Conservation (phyloP, 1,139 yeast species). For the Meyerozyma sp. region DNA sequence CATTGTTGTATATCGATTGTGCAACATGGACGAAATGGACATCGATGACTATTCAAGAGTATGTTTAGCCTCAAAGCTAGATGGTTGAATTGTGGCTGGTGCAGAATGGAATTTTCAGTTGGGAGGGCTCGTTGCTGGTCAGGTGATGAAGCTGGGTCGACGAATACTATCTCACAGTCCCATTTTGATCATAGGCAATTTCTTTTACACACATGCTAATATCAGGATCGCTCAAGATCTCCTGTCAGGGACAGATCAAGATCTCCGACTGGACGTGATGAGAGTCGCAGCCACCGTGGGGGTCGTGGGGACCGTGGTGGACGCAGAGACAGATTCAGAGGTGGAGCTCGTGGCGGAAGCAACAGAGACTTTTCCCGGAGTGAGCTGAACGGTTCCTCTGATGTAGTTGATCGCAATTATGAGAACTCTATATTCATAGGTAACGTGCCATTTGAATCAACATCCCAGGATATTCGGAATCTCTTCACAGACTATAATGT, state of each 20-base stretch:
- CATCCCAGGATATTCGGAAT: slow-evolving; percentile 54
- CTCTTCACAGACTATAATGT: slow-evolving; percentile 64
- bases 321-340: slow-evolving; percentile 13
- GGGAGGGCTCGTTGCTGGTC: neutral
- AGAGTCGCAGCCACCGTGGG: slow-evolving; percentile 20
- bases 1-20: neutral
- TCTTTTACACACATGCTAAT: slow-evolving; percentile 6
- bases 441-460: slow-evolving; percentile 62
- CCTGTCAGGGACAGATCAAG: slow-evolving; percentile 40
- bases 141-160: neutral
- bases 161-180: neutral
- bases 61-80: slow-evolving; percentile 18
- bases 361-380: slow-evolving; percentile 17
- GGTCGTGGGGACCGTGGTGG: slow-evolving; percentile 16
- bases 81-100: neutral
- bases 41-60: slow-evolving; percentile 52
- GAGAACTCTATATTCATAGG: slow-evolving; percentile 70
- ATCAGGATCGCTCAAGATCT: slow-evolving; percentile 45
- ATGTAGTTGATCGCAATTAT: slow-evolving; percentile 47
- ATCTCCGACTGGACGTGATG: slow-evolving; percentile 19
- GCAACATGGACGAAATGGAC: slow-evolving; percentile 46
- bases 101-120: neutral
- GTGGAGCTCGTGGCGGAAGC: slow-evolving; percentile 5
- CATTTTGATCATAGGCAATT: neutral
- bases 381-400: slow-evolving; percentile 13